Conservation (phyloP, 352 stramenopile species). For the Pythium grandisporangium region DNA sequence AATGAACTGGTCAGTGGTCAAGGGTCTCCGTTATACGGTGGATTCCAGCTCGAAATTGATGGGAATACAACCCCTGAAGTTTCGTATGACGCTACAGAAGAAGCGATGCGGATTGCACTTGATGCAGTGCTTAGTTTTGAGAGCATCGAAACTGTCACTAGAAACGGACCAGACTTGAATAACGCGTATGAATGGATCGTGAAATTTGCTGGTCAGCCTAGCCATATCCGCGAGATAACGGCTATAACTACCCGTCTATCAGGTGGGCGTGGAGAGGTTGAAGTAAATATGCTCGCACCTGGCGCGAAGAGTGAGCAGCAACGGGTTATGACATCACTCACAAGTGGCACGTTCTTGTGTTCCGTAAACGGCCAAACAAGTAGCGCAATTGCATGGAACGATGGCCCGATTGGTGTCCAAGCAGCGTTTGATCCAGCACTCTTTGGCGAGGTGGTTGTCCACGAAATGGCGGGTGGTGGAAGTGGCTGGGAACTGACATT, state of each 20-base stretch:
- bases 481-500: slow-evolving; percentile 35
- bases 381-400: too few species aligned
- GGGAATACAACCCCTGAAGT: slow-evolving; percentile 11
- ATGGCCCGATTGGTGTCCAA: slow-evolving; percentile 10
- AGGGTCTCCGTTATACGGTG: slow-evolving; percentile 25
- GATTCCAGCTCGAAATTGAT: slow-evolving; percentile 36
- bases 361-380: too few species aligned
- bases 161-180: slow-evolving; percentile 29
- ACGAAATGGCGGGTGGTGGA: slow-evolving; percentile 8
- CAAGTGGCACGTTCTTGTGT: slow-evolving; percentile 32
- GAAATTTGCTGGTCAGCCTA: slow-evolving; percentile 22
- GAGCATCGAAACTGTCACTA: slow-evolving; percentile 10
- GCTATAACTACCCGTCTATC: slow-evolving; percentile 11
- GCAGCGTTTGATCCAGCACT: slow-evolving; percentile 13
- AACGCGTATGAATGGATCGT: slow-evolving; percentile 32
- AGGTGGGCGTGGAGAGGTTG: slow-evolving; percentile 15
- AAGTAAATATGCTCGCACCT: slow-evolving; percentile 5
- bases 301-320: slow-evolving; percentile 36
- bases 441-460: slow-evolving; percentile 21
- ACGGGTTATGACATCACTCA: slow-evolving; percentile 19
- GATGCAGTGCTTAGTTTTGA: slow-evolving; percentile 4
- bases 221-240: slow-evolving; percentile 15
- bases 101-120: slow-evolving; percentile 14
- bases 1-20: slow-evolving; percentile 34
- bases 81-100: slow-evolving; percentile 24